Conservation (phyloP, 2,329 filamentous ascomycete genomes). For the Talaromyces sp. region DNA sequence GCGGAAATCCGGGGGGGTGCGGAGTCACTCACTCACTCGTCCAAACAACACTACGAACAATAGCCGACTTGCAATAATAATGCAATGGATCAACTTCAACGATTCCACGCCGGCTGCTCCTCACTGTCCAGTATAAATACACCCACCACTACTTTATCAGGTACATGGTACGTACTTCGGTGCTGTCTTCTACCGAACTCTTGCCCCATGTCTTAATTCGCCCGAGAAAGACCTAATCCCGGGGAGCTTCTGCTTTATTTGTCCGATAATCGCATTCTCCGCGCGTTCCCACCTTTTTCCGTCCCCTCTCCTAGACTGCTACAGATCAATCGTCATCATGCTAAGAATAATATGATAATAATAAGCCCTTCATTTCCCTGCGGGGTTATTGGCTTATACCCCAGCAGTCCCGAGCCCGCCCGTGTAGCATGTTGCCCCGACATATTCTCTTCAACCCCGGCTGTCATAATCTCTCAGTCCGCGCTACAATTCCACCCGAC, state of each 20-base stretch:
- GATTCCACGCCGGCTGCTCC: neutral
- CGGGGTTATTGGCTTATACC: neutral
- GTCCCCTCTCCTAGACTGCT: neutral
- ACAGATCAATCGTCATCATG: neutral
- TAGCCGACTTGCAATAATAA: neutral
- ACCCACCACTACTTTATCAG: neutral
- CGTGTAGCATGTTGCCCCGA: neutral
- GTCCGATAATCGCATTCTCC: neutral
- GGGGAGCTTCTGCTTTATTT: neutral
- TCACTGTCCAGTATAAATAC: neutral
- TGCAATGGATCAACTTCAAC: neutral
- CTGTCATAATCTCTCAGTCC: neutral
- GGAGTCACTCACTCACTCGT: neutral
- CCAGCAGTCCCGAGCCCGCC: neutral
- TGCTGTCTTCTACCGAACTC: neutral
- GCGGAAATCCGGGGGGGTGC: neutral
- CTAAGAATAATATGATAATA: neutral
- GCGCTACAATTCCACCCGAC: neutral
- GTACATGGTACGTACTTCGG: neutral
- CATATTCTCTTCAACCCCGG: neutral
- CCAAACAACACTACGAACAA: neutral
- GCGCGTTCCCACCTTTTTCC: neutral
- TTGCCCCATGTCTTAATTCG: neutral
- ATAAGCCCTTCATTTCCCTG: neutral
- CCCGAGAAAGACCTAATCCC: neutral